Evolutionary conservation across 768 basidiomycete genomes (phyloP).

Genomic region (Leccinum aurantiacum): DNA sequence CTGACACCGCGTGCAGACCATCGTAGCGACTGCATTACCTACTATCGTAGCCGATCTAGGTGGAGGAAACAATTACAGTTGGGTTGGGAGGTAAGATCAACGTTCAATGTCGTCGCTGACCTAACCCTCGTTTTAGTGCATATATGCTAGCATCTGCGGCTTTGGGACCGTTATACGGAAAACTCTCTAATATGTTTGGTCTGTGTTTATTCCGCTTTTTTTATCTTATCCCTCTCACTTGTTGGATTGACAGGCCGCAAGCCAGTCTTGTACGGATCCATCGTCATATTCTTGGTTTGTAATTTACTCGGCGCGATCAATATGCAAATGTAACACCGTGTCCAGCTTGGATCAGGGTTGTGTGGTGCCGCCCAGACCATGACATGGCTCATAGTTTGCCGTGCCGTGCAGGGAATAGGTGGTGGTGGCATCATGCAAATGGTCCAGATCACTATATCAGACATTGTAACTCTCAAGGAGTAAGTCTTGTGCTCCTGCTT

Average conservation of each 20-base stretch:
- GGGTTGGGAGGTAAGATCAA: conserved; percentile 44
- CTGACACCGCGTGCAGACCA: conserved; percentile 32
- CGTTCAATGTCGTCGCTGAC: not conserved
- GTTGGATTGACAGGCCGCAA: conserved; percentile 34
- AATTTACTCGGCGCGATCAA: not conserved
- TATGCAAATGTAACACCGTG: not conserved
- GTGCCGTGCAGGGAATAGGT: conserved; percentile 45
- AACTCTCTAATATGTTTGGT: conserved; percentile 44
- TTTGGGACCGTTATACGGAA: conserved; percentile 48
- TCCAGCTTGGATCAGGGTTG: conserved; percentile 38
- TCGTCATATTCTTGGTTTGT: conserved; percentile 39
- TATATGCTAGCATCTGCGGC: conserved; percentile 47
- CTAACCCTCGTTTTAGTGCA: conserved; percentile 31
- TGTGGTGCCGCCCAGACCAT: conserved; percentile 47
- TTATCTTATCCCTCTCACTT: not conserved
- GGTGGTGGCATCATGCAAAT: conserved; percentile 40
- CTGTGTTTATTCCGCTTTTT: not conserved
- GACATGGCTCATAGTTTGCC: conserved; percentile 41
- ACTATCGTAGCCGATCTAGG: conserved; percentile 48
- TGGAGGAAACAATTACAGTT: conserved; percentile 46
- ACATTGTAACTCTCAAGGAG: conserved; percentile 39
- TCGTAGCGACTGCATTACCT: conserved; percentile 50
- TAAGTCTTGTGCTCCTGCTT: conserved; percentile 13
- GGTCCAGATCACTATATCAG: conserved; percentile 39
- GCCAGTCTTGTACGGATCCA: conserved; percentile 35